phyloP scores from a whole-genome alignment of 768 basidiomycete genomes.

The Cytidiella melzeri region DNA sequence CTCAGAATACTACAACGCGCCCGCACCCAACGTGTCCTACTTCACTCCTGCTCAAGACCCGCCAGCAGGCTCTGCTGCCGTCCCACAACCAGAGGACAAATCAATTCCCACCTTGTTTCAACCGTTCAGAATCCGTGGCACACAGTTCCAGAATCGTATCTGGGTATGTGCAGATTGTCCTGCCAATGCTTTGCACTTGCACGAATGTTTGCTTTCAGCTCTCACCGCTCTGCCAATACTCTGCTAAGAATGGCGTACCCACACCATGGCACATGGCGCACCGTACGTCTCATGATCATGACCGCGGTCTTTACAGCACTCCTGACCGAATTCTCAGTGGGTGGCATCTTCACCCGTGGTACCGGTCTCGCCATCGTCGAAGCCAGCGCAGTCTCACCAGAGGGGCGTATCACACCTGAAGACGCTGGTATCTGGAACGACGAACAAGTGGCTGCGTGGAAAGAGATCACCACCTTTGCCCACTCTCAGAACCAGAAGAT shows the following conservation, averaged over 20 bases:
- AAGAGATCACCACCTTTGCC: constrained; percentile 56
- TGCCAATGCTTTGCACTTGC: not conserved
- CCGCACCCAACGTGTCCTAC: constrained; percentile 31
- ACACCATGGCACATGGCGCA: constrained; percentile 57
- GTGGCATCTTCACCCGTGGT: constrained; percentile 45
- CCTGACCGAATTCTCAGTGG: constrained; percentile 30
- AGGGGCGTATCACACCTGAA: constrained; percentile 62
- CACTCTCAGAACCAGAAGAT: constrained; percentile 65
- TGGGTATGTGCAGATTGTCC: constrained; percentile 14
- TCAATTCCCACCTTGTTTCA: constrained; percentile 45
- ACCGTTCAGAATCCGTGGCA: constrained; percentile 39
- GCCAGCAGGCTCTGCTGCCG: constrained; percentile 38
- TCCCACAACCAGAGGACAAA: constrained; percentile 21
- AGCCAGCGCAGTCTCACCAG: constrained; percentile 55
- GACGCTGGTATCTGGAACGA: constrained; percentile 60
- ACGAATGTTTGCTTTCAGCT: constrained; percentile 23
- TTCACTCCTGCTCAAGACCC: constrained; percentile 44
- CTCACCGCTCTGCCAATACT: constrained; percentile 59
- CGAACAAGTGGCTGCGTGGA: constrained; percentile 40
- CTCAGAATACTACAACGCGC: constrained; percentile 7
- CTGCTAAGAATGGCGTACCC: constrained; percentile 44
- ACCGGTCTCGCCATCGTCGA: constrained; percentile 60
- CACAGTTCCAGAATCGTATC: constrained; percentile 27
- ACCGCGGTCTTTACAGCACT: not conserved
- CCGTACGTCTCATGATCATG: constrained; percentile 13